phyloP scores from a whole-genome alignment of 208 protist genomes.

The Zelonia costaricensis region DNA sequence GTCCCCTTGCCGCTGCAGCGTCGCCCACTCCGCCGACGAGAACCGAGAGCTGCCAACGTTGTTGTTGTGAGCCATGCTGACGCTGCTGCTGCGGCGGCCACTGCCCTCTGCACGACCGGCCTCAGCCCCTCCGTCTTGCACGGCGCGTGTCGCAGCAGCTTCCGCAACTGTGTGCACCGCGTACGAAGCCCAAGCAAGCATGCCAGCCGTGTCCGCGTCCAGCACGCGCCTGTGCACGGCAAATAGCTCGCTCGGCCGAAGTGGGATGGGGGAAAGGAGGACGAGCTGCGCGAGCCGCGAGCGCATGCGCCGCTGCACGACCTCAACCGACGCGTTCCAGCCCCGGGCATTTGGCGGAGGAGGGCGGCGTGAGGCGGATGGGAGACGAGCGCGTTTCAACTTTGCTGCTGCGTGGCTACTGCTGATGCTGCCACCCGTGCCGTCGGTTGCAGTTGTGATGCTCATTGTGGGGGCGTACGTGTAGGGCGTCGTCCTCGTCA shows the following conservation, averaged over 20 bases:
- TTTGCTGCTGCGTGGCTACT: neutral
- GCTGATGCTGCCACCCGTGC: no score
- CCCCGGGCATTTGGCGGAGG: neutral
- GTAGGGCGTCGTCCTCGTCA: no score
- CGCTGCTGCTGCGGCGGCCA: no score
- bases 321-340: neutral
- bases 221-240: slow-evolving; percentile 2
- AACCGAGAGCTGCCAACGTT: no score
- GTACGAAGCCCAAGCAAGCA: slow-evolving; percentile 22
- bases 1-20: neutral
- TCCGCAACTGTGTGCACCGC: slow-evolving; percentile 7
- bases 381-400: neutral
- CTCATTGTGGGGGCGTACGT: no score
- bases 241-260: slow-evolving; percentile 27
- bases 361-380: neutral
- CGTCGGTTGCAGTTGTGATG: no score
- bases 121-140: no score
- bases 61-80: no score
- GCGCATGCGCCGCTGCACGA: slow-evolving; percentile 35
- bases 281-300: slow-evolving; percentile 42
- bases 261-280: slow-evolving; percentile 44
- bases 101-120: no score
- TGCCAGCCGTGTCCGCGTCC: slow-evolving; percentile 18
- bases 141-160: no score
- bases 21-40: neutral